Percentiles rank a stretch among this genome's conserved stretches.
These are phyloP conservation scores for Botrytis squamosa DNA, from an alignment of 2,329 filamentous ascomycete genomes.

Conservation along the genomic window DNA sequence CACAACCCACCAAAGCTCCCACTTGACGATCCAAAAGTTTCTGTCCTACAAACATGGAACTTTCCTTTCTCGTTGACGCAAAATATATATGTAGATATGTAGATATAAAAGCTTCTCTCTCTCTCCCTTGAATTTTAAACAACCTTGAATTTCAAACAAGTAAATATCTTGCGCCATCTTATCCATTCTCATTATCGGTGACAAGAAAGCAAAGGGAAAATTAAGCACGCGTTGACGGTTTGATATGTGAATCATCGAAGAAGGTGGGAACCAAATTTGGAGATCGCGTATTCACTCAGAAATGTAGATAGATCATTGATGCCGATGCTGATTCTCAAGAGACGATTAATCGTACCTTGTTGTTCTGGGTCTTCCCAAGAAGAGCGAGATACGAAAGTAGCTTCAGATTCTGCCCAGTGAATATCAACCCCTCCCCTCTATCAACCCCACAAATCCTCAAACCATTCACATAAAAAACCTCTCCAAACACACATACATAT, in stretches of 20 bases:
- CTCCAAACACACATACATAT: neutral
- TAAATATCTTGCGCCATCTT: fast-evolving
- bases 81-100: neutral
- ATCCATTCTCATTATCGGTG: too few species aligned
- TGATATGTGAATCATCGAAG: too few species aligned
- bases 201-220: too few species aligned
- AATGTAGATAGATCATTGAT: too few species aligned
- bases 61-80: neutral
- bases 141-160: neutral
- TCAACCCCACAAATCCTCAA: neutral
- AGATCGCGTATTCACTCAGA: too few species aligned
- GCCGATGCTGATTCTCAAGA: too few species aligned
- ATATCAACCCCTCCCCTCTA: too few species aligned
- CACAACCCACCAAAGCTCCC: neutral
- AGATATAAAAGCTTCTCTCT: neutral
- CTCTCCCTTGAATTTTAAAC: neutral
- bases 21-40: fast-evolving
- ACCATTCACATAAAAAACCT: neutral
- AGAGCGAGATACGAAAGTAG: too few species aligned
- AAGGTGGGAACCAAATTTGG: too few species aligned
- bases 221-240: neutral
- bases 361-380: too few species aligned
- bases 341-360: too few species aligned
- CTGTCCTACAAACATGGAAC: neutral
- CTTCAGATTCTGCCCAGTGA: too few species aligned